phyloP scores from a whole-genome alignment of 805 yeast species.

The Pichia cabralensis region DNA sequence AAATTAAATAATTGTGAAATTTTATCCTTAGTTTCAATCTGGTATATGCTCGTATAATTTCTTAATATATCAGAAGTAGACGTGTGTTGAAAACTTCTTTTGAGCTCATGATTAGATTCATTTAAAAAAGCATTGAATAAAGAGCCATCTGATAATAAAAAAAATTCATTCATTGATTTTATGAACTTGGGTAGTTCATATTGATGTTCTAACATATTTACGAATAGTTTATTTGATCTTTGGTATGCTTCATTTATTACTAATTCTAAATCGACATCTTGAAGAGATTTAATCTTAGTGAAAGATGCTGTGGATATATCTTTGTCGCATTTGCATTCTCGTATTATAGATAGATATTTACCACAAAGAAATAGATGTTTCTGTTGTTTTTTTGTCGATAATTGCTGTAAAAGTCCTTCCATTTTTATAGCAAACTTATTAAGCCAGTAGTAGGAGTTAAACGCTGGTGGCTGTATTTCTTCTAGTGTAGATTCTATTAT shows the following conservation, averaged over 20 bases:
- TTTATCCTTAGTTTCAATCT: slow-evolving; percentile 4
- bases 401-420: slow-evolving; percentile 66
- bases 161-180: slow-evolving; percentile 42
- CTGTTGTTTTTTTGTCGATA: slow-evolving; percentile 43
- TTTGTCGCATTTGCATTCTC: slow-evolving; percentile 27
- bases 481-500: slow-evolving; percentile 47
- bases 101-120: slow-evolving; percentile 41
- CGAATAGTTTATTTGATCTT: slow-evolving; percentile 54
- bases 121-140: slow-evolving; percentile 45
- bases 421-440: slow-evolving; percentile 62
- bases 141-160: slow-evolving; percentile 43
- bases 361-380: slow-evolving; percentile 73
- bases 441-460: slow-evolving; percentile 58
- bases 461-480: background rate
- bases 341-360: slow-evolving; percentile 65
- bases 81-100: slow-evolving; percentile 23
- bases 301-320: background rate
- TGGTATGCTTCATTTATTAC: slow-evolving; percentile 52
- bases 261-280: slow-evolving; percentile 33
- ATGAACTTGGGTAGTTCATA: slow-evolving; percentile 43
- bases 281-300: slow-evolving; percentile 16
- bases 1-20: slow-evolving; percentile 1
- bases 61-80: slow-evolving; percentile 26
- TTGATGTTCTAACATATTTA: slow-evolving; percentile 50
- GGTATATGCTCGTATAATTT: slow-evolving; percentile 16